These are phyloP conservation scores for Claviceps arundinis DNA, from an alignment of 2,329 filamentous ascomycete species.

Conservation along the genomic window DNA sequence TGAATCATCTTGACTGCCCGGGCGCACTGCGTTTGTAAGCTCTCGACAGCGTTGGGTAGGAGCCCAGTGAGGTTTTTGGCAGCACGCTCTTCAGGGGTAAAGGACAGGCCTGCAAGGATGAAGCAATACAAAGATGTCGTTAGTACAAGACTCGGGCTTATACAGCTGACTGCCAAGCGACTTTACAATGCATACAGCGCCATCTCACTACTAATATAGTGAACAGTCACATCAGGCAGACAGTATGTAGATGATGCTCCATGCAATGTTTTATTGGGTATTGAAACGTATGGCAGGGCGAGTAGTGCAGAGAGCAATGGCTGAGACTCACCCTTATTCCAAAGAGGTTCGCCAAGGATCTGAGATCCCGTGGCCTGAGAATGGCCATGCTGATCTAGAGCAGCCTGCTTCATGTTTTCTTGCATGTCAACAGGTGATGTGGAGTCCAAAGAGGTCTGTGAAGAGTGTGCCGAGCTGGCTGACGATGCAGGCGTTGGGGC, in stretches of 20 bases:
- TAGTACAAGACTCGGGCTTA: not conserved
- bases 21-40: slow-evolving; percentile 44
- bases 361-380: slow-evolving; percentile 45
- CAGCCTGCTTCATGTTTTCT: slow-evolving; percentile 45
- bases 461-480: slow-evolving; percentile 32
- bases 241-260: not conserved
- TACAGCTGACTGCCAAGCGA: not conserved
- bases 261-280: not conserved
- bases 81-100: slow-evolving; percentile 49
- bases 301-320: not conserved
- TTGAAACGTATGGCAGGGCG: not conserved
- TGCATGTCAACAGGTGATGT: slow-evolving; percentile 45
- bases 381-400: slow-evolving; percentile 42
- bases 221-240: not conserved
- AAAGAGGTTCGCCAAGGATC: slow-evolving; percentile 46
- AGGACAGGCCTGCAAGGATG: slow-evolving; percentile 40
- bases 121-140: not conserved
- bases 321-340: slow-evolving; percentile 47
- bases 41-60: slow-evolving; percentile 51
- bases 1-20: slow-evolving; percentile 64
- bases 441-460: slow-evolving; percentile 40
- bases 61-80: slow-evolving; percentile 53
- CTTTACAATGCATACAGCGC: not conserved
- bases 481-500: slow-evolving; percentile 41
- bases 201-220: not conserved